Conservation (phyloP, 257 asterid species). For the Capsicum rhomboideum region DNA sequence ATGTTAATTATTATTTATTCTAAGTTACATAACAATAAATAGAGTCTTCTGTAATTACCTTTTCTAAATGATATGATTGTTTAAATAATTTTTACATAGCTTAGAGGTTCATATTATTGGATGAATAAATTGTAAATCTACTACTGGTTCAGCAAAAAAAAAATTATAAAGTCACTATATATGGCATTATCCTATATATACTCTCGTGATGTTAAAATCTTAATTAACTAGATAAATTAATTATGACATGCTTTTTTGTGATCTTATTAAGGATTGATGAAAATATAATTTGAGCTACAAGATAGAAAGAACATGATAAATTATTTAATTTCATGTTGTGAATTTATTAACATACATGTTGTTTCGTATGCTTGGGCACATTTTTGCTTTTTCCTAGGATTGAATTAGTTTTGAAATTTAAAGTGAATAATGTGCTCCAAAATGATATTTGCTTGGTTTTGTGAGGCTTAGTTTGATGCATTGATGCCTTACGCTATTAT, state of each 20-base stretch:
- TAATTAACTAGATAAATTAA: neutral
- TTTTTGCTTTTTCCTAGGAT: neutral
- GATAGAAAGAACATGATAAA: neutral
- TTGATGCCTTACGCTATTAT: neutral
- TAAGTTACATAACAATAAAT: no score
- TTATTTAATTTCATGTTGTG: neutral
- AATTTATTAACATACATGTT: neutral
- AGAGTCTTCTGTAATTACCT: no score
- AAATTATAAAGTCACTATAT: neutral
- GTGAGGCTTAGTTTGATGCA: neutral
- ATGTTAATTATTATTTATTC: no score
- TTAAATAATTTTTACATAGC: no score
- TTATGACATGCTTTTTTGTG: neutral
- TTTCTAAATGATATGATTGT: no score
- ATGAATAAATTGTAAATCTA: no score
- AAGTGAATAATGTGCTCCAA: neutral
- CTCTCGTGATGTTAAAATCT: no score
- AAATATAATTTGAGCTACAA: neutral
- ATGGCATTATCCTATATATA: neutral
- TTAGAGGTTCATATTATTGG: no score
- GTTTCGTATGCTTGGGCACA: neutral
- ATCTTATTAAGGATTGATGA: neutral
- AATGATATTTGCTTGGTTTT: neutral
- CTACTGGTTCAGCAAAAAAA: no score
- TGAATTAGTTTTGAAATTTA: neutral